phyloP scores from a whole-genome alignment of 148 eudicot species.

The Vaccinium vitisidaea region DNA sequence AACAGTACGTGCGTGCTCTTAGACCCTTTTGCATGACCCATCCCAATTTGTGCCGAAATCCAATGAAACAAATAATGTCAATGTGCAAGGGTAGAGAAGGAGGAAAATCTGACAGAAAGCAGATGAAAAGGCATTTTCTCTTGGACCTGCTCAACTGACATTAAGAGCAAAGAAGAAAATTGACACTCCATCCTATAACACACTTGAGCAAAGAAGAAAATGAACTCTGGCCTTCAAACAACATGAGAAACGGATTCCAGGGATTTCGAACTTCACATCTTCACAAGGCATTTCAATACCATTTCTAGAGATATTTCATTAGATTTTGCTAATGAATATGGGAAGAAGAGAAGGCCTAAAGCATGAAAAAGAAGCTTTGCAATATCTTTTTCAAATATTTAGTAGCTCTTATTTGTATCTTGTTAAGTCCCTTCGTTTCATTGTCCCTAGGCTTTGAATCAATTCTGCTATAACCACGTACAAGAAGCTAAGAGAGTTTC shows the following conservation, averaged over 20 bases:
- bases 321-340: not conserved
- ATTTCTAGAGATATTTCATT: not conserved
- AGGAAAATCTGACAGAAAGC: not conserved
- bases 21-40: not conserved
- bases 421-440: not conserved
- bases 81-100: not conserved
- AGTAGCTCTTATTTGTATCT: not conserved
- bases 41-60: not conserved
- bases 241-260: not conserved
- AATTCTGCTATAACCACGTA: not conserved
- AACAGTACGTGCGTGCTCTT: not conserved
- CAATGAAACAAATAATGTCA: not conserved
- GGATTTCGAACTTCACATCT: not conserved
- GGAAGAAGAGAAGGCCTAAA: not conserved
- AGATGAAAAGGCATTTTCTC: not conserved
- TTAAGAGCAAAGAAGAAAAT: not conserved
- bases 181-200: too few species aligned
- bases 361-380: not conserved
- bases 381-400: not conserved
- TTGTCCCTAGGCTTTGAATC: not conserved
- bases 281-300: not conserved
- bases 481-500: not conserved
- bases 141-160: not conserved
- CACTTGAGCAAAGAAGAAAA: not conserved
- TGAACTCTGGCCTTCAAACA: not conserved